A percentile compares a stretch with the other conserved stretches of the same genome.
Conservation (phyloP, 176 grass and related monocot species). For the Phragmites australis region DNA sequence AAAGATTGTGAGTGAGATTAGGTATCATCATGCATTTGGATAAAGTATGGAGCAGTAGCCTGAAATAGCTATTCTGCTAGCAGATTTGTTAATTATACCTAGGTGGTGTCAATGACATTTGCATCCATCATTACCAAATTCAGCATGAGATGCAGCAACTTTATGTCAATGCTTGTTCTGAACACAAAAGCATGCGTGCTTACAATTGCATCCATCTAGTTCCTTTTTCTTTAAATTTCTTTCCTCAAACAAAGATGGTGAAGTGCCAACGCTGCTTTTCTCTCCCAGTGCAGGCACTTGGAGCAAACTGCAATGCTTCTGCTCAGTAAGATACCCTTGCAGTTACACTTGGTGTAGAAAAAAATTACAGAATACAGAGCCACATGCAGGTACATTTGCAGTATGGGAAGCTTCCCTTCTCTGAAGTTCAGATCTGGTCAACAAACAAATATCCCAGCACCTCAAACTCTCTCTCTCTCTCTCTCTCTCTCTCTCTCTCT, state of each 20-base stretch:
- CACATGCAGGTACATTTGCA: slow-evolving; percentile 16
- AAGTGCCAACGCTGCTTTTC: neutral
- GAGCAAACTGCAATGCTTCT: neutral
- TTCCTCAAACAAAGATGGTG: neutral
- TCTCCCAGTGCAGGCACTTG: neutral
- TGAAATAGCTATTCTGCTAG: slow-evolving; percentile 42
- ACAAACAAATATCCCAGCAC: slow-evolving; percentile 30
- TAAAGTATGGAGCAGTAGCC: slow-evolving; percentile 17
- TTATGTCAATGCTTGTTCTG: slow-evolving; percentile 18
- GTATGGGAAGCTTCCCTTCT: slow-evolving; percentile 45
- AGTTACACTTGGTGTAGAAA: no score
- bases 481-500: slow-evolving; percentile 1
- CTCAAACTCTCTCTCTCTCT: slow-evolving; percentile 22
- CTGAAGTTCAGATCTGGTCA: slow-evolving; percentile 46
- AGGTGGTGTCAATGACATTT: slow-evolving; percentile 22
- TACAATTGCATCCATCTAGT: neutral
- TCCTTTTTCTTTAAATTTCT: neutral
- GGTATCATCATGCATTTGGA: slow-evolving; percentile 22
- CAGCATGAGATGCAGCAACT: slow-evolving; percentile 38
- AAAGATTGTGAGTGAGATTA: slow-evolving; percentile 16
- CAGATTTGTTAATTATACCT: slow-evolving; percentile 41
- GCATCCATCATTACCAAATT: slow-evolving; percentile 40
- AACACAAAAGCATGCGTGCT: slow-evolving; percentile 17
- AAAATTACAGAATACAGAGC: neutral
- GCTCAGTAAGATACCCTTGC: no score